phyloP scores from a whole-genome alignment of 371 early-diverging fungal species.

The Conidiobolus incongruus region DNA sequence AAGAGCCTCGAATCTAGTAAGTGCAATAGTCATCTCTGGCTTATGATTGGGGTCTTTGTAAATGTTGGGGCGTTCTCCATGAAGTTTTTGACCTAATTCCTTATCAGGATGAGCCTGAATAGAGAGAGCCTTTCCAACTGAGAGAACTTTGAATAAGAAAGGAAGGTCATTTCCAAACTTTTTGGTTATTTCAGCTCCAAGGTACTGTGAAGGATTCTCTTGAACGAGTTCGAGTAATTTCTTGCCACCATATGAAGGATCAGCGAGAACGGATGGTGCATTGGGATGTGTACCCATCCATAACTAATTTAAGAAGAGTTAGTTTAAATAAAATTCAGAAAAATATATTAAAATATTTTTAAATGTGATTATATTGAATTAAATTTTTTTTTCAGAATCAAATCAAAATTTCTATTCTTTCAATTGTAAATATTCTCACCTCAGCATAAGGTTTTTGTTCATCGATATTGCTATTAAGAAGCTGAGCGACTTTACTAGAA shows the following conservation, averaged over 20 bases:
- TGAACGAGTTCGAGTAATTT: conserved; percentile 9
- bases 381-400: neutral
- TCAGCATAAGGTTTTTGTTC: conserved; percentile 72
- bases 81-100: conserved; percentile 46
- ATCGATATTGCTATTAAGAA: conserved; percentile 29
- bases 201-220: conserved; percentile 15
- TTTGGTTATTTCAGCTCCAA: conserved; percentile 20
- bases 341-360: neutral
- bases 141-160: conserved; percentile 91
- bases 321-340: neutral
- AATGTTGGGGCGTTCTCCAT: conserved; percentile 38
- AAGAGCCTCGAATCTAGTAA: conserved; percentile 86
- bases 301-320: conserved; percentile 28
- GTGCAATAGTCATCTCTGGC: conserved; percentile 95
- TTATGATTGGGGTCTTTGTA: conserved; percentile 89
- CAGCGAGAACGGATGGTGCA: conserved; percentile 37
- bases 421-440: conserved; percentile 14
- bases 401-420: neutral
- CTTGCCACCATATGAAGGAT: conserved; percentile 1
- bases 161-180: conserved; percentile 64
- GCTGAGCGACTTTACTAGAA: conserved; percentile 61
- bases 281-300: conserved; percentile 98
- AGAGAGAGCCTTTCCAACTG: conserved; percentile 81
- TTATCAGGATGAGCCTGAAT: conserved; percentile 98
- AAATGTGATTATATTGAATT: neutral